Percentiles rank a stretch among this genome's conserved stretches.
These are phyloP conservation scores for Fonsecaea multimorphosa DNA, from an alignment of 2,329 filamentous ascomycete genomes.

Conservation along the genomic window DNA sequence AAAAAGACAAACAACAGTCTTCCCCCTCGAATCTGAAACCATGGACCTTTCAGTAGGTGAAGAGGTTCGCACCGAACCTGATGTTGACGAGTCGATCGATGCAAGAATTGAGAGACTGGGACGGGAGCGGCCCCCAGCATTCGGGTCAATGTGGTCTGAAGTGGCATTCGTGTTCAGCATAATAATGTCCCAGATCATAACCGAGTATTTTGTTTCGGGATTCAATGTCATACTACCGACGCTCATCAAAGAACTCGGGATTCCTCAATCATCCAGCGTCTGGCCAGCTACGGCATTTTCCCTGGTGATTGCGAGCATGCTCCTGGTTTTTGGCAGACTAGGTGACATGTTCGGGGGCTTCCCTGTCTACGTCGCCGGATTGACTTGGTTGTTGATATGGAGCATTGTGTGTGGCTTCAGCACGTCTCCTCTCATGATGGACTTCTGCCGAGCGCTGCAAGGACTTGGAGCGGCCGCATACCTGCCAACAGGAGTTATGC, in stretches of 20 bases:
- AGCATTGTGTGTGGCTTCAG: constrained; percentile 74
- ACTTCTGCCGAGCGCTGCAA: constrained; percentile 74
- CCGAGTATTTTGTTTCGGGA: constrained; percentile 78
- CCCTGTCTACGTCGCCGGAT: constrained; percentile 68
- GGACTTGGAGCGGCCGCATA: constrained; percentile 76
- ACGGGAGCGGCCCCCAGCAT: constrained; percentile 64
- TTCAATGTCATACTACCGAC: constrained; percentile 73
- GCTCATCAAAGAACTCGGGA: constrained; percentile 65
- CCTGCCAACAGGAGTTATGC: constrained; percentile 70
- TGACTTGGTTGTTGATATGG: constrained; percentile 69
- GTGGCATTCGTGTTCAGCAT: constrained; percentile 67
- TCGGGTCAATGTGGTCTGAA: constrained; percentile 62
- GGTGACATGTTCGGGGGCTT: constrained; percentile 68
- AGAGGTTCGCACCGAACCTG: constrained; percentile 21
- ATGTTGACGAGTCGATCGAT: constrained; percentile 37
- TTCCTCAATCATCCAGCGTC: constrained; percentile 67
- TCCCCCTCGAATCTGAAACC: not conserved
- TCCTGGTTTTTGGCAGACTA: constrained; percentile 62
- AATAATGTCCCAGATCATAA: constrained; percentile 67
- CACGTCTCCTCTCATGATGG: constrained; percentile 70
- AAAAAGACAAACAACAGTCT: not conserved
- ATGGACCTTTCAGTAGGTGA: not conserved
- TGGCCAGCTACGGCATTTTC: constrained; percentile 62
- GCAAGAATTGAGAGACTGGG: constrained; percentile 64
- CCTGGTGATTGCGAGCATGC: constrained; percentile 55